A percentile compares a stretch with the other conserved stretches of the same genome.
These are phyloP conservation scores for Periconia digitata DNA, from an alignment of 2,329 filamentous ascomycete genomes.

Conservation along the genomic window DNA sequence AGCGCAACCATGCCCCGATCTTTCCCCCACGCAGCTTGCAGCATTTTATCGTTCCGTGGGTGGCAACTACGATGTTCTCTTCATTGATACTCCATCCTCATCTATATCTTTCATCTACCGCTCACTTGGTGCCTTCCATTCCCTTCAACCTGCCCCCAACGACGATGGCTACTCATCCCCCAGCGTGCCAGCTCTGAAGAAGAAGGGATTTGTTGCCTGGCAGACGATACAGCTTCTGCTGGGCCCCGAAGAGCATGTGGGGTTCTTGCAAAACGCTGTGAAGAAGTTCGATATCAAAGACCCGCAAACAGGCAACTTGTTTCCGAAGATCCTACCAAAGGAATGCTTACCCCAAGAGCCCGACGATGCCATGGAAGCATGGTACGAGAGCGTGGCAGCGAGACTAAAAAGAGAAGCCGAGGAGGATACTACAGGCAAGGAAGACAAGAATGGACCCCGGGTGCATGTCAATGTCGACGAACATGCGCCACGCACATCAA, in stretches of 20 bases:
- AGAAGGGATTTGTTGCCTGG: slow-evolving; percentile 87
- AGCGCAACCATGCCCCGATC: slow-evolving; percentile 46
- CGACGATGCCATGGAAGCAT: slow-evolving; percentile 78
- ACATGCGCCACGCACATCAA: slow-evolving; percentile 29
- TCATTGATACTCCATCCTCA: slow-evolving; percentile 70
- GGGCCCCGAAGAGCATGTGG: slow-evolving; percentile 83
- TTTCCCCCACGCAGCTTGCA: slow-evolving; percentile 53
- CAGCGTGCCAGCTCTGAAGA: slow-evolving; percentile 78
- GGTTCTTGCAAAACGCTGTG: slow-evolving; percentile 79
- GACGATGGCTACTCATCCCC: slow-evolving; percentile 71
- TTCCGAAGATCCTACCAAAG: slow-evolving; percentile 65
- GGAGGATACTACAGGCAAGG: slow-evolving; percentile 42
- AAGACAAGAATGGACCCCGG: slow-evolving; percentile 11
- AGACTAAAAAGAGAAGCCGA: slow-evolving; percentile 66
- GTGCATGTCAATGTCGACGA: slow-evolving; percentile 24
- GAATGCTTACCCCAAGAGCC: slow-evolving; percentile 70
- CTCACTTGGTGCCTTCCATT: slow-evolving; percentile 86
- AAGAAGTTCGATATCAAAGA: slow-evolving; percentile 74
- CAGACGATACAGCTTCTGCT: slow-evolving; percentile 88
- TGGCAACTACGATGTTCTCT: slow-evolving; percentile 61
- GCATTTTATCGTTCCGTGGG: slow-evolving; percentile 53
- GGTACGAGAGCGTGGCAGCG: slow-evolving; percentile 79
- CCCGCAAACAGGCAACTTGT: slow-evolving; percentile 61
- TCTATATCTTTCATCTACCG: slow-evolving; percentile 92
- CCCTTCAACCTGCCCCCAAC: slow-evolving; percentile 70